A percentile compares a stretch with the other conserved stretches of the same genome.
phyloP scores from a whole-genome alignment of 345 rosid species.

The Sonneratia caseolaris region DNA sequence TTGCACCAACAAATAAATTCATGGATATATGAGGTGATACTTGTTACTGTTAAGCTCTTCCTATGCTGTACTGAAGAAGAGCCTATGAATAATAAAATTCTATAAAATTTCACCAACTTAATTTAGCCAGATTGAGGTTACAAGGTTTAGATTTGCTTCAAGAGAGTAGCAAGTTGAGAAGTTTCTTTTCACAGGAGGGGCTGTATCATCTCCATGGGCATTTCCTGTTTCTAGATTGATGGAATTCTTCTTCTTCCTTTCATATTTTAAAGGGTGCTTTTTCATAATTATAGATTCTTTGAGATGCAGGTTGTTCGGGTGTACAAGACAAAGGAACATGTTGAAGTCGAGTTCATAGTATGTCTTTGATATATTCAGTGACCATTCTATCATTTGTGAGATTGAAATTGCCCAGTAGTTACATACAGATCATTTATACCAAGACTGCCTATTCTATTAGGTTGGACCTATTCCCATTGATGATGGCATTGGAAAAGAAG shows the following conservation, averaged over 20 bases:
- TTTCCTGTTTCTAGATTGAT: not conserved
- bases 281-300: too few species aligned
- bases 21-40: conserved; percentile 79
- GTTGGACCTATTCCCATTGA: conserved; percentile 18
- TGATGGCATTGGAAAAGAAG: conserved; percentile 19
- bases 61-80: not conserved
- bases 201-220: too few species aligned
- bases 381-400: not conserved
- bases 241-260: not conserved
- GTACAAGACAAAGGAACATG: conserved; percentile 78
- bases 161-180: not conserved
- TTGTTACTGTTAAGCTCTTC: not conserved
- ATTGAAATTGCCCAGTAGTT: not conserved
- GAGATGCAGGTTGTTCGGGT: conserved; percentile 44
- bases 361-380: conserved; percentile 15
- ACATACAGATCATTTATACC: not conserved
- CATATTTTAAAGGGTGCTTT: too few species aligned
- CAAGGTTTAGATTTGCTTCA: conserved; percentile 1
- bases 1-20: conserved; percentile 71
- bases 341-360: conserved; percentile 89
- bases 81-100: too few species aligned
- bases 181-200: not conserved
- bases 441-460: conserved; percentile 9
- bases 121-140: not conserved
- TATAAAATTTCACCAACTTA: not conserved